Percentiles rank a stretch among this genome's conserved stretches.
phyloP scores from a whole-genome alignment of 2,329 filamentous ascomycete species.

The Scytalidium sp. region DNA sequence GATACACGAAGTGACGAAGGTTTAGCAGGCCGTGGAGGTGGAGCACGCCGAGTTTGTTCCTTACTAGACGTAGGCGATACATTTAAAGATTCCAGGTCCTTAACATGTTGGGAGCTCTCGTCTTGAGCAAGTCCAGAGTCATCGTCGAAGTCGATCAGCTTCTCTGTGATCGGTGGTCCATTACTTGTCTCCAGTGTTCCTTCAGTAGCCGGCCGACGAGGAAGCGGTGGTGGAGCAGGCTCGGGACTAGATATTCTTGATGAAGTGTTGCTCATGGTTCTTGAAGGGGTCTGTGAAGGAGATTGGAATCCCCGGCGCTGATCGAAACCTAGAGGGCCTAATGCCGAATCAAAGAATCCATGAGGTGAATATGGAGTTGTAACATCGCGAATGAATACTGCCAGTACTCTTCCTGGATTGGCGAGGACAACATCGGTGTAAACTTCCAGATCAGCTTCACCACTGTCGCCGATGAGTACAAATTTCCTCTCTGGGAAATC shows the following conservation, averaged over 20 bases:
- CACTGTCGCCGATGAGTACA: slow-evolving; percentile 89
- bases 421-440: slow-evolving; percentile 90
- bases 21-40: slow-evolving; percentile 57
- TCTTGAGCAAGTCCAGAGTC: slow-evolving; percentile 40
- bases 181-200: slow-evolving; percentile 27
- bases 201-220: slow-evolving; percentile 21
- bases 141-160: slow-evolving; percentile 59
- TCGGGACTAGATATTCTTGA: slow-evolving; percentile 10
- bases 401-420: slow-evolving; percentile 75
- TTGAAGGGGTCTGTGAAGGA: slow-evolving; percentile 12
- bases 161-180: slow-evolving; percentile 42
- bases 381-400: slow-evolving; percentile 93
- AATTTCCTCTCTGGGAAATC: slow-evolving; percentile 92
- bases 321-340: slow-evolving; percentile 25
- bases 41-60: slow-evolving; percentile 22
- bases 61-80: slow-evolving; percentile 23
- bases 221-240: slow-evolving; percentile 19
- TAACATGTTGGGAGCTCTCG: slow-evolving; percentile 29
- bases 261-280: slow-evolving; percentile 13
- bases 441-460: slow-evolving; percentile 94
- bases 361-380: slow-evolving; percentile 68
- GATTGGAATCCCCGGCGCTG: slow-evolving; percentile 8
- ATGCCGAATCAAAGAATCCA: slow-evolving; percentile 69
- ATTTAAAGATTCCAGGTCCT: slow-evolving; percentile 20
- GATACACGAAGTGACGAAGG: slow-evolving; percentile 50